phyloP scores from a whole-genome alignment of 495 filamentous ascomycete species.

The Aspergillus leporis region DNA sequence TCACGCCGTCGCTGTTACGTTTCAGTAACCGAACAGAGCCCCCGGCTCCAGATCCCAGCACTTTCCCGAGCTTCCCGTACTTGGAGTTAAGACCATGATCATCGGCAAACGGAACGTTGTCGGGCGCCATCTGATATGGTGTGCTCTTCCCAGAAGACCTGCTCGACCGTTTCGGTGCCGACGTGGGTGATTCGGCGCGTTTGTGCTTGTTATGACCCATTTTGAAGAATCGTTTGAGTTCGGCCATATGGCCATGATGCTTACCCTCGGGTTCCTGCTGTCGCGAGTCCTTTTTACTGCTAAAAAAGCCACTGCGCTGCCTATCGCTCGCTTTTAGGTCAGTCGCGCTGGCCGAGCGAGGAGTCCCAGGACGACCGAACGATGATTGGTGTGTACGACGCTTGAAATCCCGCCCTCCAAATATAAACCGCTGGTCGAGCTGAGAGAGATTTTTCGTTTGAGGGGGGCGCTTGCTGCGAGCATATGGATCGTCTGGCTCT shows the following conservation, averaged over 20 bases:
- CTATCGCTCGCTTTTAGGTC: slow-evolving; percentile 48
- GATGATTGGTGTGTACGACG: slow-evolving; percentile 35
- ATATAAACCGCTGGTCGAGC: slow-evolving; percentile 85
- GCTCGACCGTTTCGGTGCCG: slow-evolving; percentile 40
- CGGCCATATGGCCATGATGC: slow-evolving; percentile 82
- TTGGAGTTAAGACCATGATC: slow-evolving; percentile 88
- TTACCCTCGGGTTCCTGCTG: slow-evolving; percentile 41
- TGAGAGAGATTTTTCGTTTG: slow-evolving; percentile 65
- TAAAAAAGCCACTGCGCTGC: slow-evolving; percentile 46
- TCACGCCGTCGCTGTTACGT: slow-evolving; percentile 81
- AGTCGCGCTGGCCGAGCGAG: slow-evolving; percentile 48
- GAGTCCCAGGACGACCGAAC: slow-evolving; percentile 35
- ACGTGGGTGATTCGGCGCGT: slow-evolving; percentile 60
- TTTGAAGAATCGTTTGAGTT: slow-evolving; percentile 91
- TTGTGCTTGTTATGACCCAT: slow-evolving; percentile 67
- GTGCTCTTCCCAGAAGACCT: slow-evolving; percentile 55
- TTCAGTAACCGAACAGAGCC: slow-evolving; percentile 96
- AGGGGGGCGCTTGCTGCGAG: slow-evolving; percentile 74
- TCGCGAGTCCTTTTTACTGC: slow-evolving; percentile 45
- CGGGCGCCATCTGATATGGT: slow-evolving; percentile 54
- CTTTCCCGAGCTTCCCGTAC: slow-evolving; percentile 93
- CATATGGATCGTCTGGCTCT: slow-evolving; percentile 86
- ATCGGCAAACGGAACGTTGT: slow-evolving; percentile 86
- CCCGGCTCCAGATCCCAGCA: slow-evolving; percentile 90
- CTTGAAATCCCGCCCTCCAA: slow-evolving; percentile 61